Conservation (phyloP, 768 basidiomycete species). For the Botryobasidium botryosum region DNA sequence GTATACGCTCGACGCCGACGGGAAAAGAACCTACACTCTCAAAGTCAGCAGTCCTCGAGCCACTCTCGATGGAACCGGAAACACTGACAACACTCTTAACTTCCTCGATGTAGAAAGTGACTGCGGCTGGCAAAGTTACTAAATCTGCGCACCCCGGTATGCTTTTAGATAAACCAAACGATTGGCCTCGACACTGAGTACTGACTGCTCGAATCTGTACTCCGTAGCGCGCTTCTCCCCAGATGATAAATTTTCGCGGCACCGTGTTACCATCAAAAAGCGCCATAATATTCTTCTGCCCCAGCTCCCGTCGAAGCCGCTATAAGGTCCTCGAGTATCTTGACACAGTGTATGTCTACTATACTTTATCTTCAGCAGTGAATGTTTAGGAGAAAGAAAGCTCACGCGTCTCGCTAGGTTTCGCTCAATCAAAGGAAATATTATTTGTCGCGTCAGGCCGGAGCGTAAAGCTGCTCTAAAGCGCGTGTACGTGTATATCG, state of each 20-base stretch:
- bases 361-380: no score
- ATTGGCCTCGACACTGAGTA: no score
- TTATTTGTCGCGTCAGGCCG: no score
- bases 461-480: no score
- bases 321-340: constrained; percentile 42
- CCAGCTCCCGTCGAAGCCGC: constrained; percentile 74
- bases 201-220: neutral
- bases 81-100: no score
- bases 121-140: constrained; percentile 62
- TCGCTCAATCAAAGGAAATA: no score
- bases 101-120: constrained; percentile 92
- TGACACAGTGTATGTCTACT: no score
- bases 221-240: constrained; percentile 85
- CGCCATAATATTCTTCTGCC: constrained; percentile 78
- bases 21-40: constrained; percentile 80
- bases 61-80: neutral
- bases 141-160: constrained; percentile 97
- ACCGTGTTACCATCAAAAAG: constrained; percentile 94
- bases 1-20: constrained; percentile 68
- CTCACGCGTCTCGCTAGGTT: no score
- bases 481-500: no score
- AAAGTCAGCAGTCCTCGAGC: constrained; percentile 56
- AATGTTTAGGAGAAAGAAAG: no score
- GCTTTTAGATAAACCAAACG: no score
- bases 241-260: constrained; percentile 97